Conservation (phyloP, 2,329 filamentous ascomycete genomes). For the Trichoderma guizhouense region DNA sequence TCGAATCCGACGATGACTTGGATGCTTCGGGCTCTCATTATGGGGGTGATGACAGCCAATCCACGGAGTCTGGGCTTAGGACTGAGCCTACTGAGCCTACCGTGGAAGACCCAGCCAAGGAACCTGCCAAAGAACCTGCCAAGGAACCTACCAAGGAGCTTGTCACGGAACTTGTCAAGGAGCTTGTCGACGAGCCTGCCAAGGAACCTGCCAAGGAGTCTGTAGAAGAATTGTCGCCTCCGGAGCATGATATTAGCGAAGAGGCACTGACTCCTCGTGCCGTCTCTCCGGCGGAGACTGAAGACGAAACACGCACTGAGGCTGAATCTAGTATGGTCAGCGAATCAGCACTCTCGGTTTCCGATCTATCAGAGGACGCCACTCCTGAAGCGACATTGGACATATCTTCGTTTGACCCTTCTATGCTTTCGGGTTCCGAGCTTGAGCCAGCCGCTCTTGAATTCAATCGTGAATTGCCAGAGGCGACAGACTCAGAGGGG, state of each 20-base stretch:
- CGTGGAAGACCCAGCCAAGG: not conserved
- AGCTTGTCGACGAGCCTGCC: not conserved
- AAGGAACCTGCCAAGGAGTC: not conserved
- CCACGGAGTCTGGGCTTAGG: constrained; percentile 27
- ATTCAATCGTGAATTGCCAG: not conserved
- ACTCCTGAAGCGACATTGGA: not conserved
- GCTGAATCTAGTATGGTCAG: not conserved
- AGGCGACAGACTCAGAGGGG: not conserved
- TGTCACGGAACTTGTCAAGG: not conserved
- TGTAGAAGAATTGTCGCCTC: not conserved
- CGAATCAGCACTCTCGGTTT: not conserved
- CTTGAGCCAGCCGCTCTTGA: not conserved
- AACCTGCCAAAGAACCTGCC: not conserved
- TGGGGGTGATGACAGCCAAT: constrained; percentile 36
- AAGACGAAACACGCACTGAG: not conserved
- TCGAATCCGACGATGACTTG: constrained; percentile 45
- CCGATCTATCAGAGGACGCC: not conserved
- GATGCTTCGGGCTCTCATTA: constrained; percentile 55
- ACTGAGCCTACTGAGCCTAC: not conserved
- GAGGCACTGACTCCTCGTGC: constrained; percentile 50
- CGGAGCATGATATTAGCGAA: constrained; percentile 38
- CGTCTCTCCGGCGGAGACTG: constrained; percentile 24
- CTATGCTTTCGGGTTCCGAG: not conserved
- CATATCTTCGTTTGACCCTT: not conserved
- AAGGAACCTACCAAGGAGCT: not conserved